Evolutionary conservation across 192 early-diverging fungal genomes (phyloP).

Genomic region (Gonapodya sp.): DNA sequence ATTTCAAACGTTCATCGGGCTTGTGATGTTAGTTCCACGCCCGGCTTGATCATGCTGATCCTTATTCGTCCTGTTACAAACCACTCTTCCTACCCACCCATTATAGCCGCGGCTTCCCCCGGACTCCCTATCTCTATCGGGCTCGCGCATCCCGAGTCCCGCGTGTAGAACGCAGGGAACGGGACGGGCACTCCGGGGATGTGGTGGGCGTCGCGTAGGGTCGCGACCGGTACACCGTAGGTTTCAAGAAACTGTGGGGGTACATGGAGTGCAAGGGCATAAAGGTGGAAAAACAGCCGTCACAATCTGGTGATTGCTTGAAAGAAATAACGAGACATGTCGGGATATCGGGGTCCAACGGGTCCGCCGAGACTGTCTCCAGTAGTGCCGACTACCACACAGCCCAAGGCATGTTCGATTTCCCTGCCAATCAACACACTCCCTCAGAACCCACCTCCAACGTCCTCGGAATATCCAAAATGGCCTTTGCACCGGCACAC

Average conservation of each 20-base stretch:
- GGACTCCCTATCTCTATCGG: slow-evolving; percentile 25
- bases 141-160: neutral
- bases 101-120: slow-evolving; percentile 41
- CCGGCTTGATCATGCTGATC: too few species aligned
- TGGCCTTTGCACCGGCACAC: slow-evolving; percentile 94
- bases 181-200: neutral
- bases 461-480: slow-evolving; percentile 84
- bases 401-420: too few species aligned
- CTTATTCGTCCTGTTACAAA: too few species aligned
- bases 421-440: too few species aligned
- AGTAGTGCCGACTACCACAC: too few species aligned
- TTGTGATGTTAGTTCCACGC: too few species aligned
- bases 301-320: too few species aligned
- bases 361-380: too few species aligned
- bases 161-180: slow-evolving; percentile 91
- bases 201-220: slow-evolving; percentile 49
- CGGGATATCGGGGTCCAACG: too few species aligned
- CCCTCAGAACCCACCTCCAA: slow-evolving; percentile 60
- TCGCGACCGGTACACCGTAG: slow-evolving; percentile 83
- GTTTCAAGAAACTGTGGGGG: slow-evolving; percentile 44
- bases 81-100: too few species aligned
- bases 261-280: slow-evolving; percentile 2
- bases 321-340: too few species aligned
- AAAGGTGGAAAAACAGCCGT: neutral
- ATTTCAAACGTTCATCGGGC: too few species aligned